phyloP scores from a whole-genome alignment of 2,329 filamentous ascomycete genomes.

The Ceratocystis destructans region DNA sequence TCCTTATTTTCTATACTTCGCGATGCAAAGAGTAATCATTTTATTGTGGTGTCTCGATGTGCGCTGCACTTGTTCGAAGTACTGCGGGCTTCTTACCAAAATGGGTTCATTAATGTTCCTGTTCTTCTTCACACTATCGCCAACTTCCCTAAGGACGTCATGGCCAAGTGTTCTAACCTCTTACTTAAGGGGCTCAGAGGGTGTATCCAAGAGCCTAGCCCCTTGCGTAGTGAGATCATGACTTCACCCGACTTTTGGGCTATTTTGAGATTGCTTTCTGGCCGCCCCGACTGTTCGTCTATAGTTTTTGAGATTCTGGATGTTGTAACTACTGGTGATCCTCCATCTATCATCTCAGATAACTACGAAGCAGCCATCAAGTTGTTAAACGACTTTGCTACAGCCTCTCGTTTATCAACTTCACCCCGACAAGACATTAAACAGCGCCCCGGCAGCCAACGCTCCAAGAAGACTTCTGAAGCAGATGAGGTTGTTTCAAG shows the following conservation, averaged over 20 bases:
- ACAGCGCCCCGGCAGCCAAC: constrained; percentile 4
- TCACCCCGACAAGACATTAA: constrained; percentile 1
- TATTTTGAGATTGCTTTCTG: constrained; percentile 63
- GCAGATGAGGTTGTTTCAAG: constrained; percentile 29
- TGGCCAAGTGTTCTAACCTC: constrained; percentile 62
- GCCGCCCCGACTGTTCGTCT: constrained; percentile 54
- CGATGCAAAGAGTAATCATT: constrained; percentile 65
- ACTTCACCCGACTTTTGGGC: constrained; percentile 97
- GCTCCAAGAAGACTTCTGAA: neutral
- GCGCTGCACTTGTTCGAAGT: constrained; percentile 77
- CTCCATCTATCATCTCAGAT: constrained; percentile 76
- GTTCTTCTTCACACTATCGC: constrained; percentile 86
- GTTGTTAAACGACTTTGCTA: constrained; percentile 80
- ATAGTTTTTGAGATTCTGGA: constrained; percentile 81
- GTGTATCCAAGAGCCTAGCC: constrained; percentile 64
- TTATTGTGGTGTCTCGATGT: constrained; percentile 68
- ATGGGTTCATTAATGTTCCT: constrained; percentile 82
- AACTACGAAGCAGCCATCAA: constrained; percentile 85
- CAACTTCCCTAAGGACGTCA: constrained; percentile 62
- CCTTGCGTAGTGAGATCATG: constrained; percentile 81
- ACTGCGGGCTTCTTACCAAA: constrained; percentile 72
- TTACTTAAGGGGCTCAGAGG: constrained; percentile 65
- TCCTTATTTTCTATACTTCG: constrained; percentile 69
- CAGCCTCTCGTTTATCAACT: constrained; percentile 31
- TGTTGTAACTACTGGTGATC: constrained; percentile 56